phyloP scores from a whole-genome alignment of 2,329 filamentous ascomycete genomes.

The Ascochyta pisi region DNA sequence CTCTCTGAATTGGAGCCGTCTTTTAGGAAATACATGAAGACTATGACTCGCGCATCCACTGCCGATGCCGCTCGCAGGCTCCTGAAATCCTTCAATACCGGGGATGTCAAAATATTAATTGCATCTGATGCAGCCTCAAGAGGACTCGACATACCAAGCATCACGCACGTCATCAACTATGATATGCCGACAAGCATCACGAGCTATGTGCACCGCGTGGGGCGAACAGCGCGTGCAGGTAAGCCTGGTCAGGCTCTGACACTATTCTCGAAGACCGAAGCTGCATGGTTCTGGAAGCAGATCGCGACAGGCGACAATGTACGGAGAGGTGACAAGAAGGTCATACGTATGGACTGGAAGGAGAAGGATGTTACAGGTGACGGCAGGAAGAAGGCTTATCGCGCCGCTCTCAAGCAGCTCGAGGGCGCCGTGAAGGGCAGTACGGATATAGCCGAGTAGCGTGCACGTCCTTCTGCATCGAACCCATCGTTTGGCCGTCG shows the following conservation, averaged over 20 bases:
- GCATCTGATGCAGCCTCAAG: constrained; percentile 93
- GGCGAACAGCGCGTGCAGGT: constrained; percentile 85
- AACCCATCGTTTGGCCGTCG: constrained; percentile 12
- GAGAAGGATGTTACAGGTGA: constrained; percentile 50
- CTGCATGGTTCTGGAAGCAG: constrained; percentile 89
- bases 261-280: constrained; percentile 80
- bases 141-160: constrained; percentile 80
- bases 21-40: constrained; percentile 66
- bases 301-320: constrained; percentile 68
- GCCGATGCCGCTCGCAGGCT: constrained; percentile 73
- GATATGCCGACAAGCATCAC: constrained; percentile 83
- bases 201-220: constrained; percentile 89
- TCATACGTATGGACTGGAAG: constrained; percentile 55
- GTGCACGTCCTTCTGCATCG: constrained; percentile 1
- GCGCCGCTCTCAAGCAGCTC: constrained; percentile 65
- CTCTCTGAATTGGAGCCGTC: constrained; percentile 70
- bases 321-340: constrained; percentile 53
- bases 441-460: constrained; percentile 19
- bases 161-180: constrained; percentile 92
- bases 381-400: constrained; percentile 52
- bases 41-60: constrained; percentile 79
- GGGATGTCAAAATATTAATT: constrained; percentile 75
- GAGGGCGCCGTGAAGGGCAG: constrained; percentile 63
- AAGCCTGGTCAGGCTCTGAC: constrained; percentile 82
- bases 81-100: constrained; percentile 68